Evolutionary conservation across 2,329 filamentous ascomycete genomes (phyloP), one percentile per base, ranked within the genome.

Genomic region (Ophiocordyceps camponoti-floridani): DNA sequence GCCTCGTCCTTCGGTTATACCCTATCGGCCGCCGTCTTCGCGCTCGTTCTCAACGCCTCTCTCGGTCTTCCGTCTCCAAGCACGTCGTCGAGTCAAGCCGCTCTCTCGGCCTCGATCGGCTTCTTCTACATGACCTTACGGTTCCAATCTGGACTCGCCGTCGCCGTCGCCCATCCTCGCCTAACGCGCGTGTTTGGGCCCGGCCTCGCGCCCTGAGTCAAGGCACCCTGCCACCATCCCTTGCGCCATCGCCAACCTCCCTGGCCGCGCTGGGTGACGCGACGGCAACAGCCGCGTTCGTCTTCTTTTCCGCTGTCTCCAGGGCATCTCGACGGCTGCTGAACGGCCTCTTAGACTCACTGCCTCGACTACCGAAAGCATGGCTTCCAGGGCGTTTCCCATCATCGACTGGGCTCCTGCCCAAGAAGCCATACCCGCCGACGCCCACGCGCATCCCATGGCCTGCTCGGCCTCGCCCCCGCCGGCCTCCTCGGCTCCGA

Each of bases 351-450:
- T 35, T 12, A 35, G 31, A 35, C 14, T 35, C 31, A 35, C 31
- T 14, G 5, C 23, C 23, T 23, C 23, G 23, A 23, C 23, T n/a
- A n/a, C 12, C 31, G 31, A n/a, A n/a, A 35, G n/a, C 43, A 61
- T 61, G 53, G 56, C 64, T 50, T 57, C 53, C 48, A 57, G 62
- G 51, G 59, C 64, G 47, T 60, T 64, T 49, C 59, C 61, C 43
- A 52, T 65, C 47, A 55, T 56, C 48, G 65, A 68, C 49, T 67
- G 63, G 65, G 60, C 63, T 40, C 56, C 62, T 19, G 50, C 54
- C 44, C 66, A 66, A 49, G 67, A 71, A 52, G 61, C 67, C 53
- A 60, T 42, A 14, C 13, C 40, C 35, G 31, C 23, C 31, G 43
- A 84, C 60, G 84, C 28, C 12, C 7, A 28, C 11, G 41, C 40